These are phyloP conservation scores for Psilocybe tampanensis DNA, from an alignment of 768 basidiomycete species.

Conservation along the genomic window DNA sequence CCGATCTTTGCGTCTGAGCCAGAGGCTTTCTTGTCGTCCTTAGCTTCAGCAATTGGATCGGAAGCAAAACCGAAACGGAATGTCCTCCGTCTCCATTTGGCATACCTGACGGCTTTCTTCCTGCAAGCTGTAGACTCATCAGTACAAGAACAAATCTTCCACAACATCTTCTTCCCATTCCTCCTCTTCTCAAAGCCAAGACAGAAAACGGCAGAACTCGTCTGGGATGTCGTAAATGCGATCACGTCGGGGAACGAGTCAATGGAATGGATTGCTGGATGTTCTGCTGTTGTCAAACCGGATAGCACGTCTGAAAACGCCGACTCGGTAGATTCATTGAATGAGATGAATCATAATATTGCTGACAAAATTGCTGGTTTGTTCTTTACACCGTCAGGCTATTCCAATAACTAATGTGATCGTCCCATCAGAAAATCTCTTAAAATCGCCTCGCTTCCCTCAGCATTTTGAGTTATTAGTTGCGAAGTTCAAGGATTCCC, in stretches of 20 bases:
- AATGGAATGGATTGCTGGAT: slow-evolving; percentile 59
- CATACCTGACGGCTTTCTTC: slow-evolving; percentile 57
- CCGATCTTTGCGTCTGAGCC: slow-evolving; percentile 45
- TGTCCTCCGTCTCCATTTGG: slow-evolving; percentile 55
- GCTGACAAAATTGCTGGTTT: slow-evolving; percentile 69
- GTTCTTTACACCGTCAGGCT: slow-evolving; percentile 14
- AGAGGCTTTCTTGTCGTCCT: slow-evolving; percentile 45
- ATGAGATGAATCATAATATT: slow-evolving; percentile 52
- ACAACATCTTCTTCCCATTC: slow-evolving; percentile 68
- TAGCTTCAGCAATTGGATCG: slow-evolving; percentile 38
- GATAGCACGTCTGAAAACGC: slow-evolving; percentile 34
- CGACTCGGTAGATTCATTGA: slow-evolving; percentile 46
- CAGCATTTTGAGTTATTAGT: slow-evolving; percentile 53
- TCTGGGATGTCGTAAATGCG: slow-evolving; percentile 71
- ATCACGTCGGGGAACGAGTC: slow-evolving; percentile 17
- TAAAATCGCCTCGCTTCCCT: slow-evolving; percentile 47
- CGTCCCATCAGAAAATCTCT: slow-evolving; percentile 58
- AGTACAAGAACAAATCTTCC: slow-evolving; percentile 39
- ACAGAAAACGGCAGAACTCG: slow-evolving; percentile 62
- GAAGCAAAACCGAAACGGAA: slow-evolving; percentile 50
- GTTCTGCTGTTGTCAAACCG: slow-evolving; percentile 43
- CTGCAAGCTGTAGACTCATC: slow-evolving; percentile 26
- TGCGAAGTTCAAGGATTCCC: slow-evolving; percentile 47
- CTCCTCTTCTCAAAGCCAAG: slow-evolving; percentile 74
- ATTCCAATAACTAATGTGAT: neutral